A percentile compares a stretch with the other conserved stretches of the same genome.
phyloP scores from a whole-genome alignment of 2,329 filamentous ascomycete species.

The Colletotrichum trifolii region DNA sequence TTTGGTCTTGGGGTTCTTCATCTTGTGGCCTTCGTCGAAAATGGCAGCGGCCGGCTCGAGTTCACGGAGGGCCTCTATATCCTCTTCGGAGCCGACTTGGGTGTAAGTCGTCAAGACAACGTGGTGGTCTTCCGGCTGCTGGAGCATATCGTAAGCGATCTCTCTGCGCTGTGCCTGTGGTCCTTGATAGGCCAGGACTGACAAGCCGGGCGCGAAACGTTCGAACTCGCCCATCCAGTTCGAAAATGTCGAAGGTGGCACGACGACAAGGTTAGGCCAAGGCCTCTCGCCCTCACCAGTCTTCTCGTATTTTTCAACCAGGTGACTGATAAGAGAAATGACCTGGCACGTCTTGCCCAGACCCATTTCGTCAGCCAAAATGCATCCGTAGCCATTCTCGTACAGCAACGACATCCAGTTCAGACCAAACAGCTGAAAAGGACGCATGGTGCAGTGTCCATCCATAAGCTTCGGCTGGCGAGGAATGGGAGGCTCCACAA shows the following conservation, averaged over 20 bases:
- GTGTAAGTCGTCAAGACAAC: constrained; percentile 71
- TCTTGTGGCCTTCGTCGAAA: constrained; percentile 93
- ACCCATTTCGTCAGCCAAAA: constrained; percentile 97
- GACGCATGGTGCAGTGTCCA: constrained; percentile 81
- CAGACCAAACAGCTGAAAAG: constrained; percentile 92
- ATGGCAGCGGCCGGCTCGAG: constrained; percentile 69
- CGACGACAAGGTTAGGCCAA: constrained; percentile 85
- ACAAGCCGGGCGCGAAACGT: constrained; percentile 82
- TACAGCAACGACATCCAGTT: constrained; percentile 94
- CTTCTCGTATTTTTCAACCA: constrained; percentile 72
- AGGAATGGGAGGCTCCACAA: constrained; percentile 56
- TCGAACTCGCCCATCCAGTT: constrained; percentile 96
- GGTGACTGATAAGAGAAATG: constrained; percentile 87
- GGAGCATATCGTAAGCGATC: constrained; percentile 74
- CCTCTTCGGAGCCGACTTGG: constrained; percentile 64
- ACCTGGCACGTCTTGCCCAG: constrained; percentile 97
- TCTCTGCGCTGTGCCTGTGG: constrained; percentile 73
- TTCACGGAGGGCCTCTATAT: constrained; percentile 61
- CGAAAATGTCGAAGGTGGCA: constrained; percentile 92
- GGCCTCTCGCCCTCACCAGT: constrained; percentile 51
- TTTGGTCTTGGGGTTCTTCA: constrained; percentile 89
- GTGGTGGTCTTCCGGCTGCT: constrained; percentile 72
- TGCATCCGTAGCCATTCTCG: constrained; percentile 82
- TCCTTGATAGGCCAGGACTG: constrained; percentile 78
- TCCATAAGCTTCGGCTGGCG: constrained; percentile 83